phyloP scores from a whole-genome alignment of 2,329 filamentous ascomycete species.

The Botrytis galanthina region DNA sequence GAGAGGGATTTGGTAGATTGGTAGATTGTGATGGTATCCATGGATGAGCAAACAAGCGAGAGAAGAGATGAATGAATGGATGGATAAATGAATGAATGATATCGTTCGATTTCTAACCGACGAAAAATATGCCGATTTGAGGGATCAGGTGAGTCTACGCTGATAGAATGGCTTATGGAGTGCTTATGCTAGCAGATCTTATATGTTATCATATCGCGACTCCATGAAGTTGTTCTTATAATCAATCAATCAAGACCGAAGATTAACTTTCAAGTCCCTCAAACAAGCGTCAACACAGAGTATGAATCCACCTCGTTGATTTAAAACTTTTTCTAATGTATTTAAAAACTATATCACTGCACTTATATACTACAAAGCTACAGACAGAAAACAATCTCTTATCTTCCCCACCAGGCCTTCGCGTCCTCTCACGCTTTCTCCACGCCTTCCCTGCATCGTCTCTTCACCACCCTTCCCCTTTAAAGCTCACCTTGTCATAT shows the following conservation, averaged over 20 bases:
- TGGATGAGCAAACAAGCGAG: background rate
- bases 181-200: background rate
- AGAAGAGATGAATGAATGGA: background rate
- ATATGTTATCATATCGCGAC: background rate
- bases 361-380: slow-evolving; percentile 1
- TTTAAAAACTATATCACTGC: background rate
- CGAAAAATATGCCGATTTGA: background rate
- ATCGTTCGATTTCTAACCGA: background rate
- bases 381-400: background rate
- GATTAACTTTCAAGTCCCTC: background rate
- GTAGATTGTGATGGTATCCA: background rate
- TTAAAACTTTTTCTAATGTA: background rate
- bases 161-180: background rate
- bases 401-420: background rate
- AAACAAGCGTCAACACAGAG: background rate
- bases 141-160: background rate
- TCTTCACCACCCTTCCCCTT: background rate
- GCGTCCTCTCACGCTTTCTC: background rate
- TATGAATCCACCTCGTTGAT: background rate
- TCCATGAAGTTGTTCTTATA: background rate
- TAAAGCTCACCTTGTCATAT: too few relatives aligned
- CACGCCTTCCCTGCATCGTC: background rate
- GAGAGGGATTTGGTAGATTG: background rate
- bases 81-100: background rate
- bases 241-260: background rate